phyloP scores from a whole-genome alignment of 164 flowering plant species.

The Vitis riparia region DNA sequence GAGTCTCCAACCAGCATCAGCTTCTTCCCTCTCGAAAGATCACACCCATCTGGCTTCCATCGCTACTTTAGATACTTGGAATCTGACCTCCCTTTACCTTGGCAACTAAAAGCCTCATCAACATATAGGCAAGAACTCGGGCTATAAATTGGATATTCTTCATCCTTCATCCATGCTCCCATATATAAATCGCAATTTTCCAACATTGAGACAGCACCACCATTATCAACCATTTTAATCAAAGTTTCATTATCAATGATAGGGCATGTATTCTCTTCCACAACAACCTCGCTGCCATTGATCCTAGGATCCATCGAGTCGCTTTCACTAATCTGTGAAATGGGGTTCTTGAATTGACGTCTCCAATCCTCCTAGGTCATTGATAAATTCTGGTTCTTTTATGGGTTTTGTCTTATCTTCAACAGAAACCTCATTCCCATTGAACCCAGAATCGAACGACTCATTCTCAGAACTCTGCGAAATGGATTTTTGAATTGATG shows the following conservation, averaged over 20 bases:
- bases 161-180: conserved; percentile 81
- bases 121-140: conserved; percentile 83
- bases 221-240: conserved; percentile 2
- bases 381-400: too few relatives aligned
- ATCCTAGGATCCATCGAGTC: too few relatives aligned
- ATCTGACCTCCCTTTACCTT: conserved; percentile 70
- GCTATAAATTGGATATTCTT: conserved; percentile 60
- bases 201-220: conserved; percentile 1
- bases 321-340: too few relatives aligned
- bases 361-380: too few relatives aligned
- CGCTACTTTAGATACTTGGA: conserved; percentile 70
- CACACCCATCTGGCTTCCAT: conserved; percentile 85
- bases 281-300: too few relatives aligned
- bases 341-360: too few relatives aligned
- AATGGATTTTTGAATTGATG: background rate
- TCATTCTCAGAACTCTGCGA: background rate
- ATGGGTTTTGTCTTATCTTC: background rate
- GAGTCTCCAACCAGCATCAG: conserved; percentile 95
- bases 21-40: conserved; percentile 87
- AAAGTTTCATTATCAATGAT: conserved; percentile 5
- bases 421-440: background rate
- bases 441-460: background rate
- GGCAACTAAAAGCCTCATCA: conserved; percentile 81
- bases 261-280: conserved; percentile 5
- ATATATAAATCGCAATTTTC: conserved; percentile 55